Base-by-base conservation (phyloP, 768 basidiomycete genomes). In the Phanerochaete sordida region DNA sequence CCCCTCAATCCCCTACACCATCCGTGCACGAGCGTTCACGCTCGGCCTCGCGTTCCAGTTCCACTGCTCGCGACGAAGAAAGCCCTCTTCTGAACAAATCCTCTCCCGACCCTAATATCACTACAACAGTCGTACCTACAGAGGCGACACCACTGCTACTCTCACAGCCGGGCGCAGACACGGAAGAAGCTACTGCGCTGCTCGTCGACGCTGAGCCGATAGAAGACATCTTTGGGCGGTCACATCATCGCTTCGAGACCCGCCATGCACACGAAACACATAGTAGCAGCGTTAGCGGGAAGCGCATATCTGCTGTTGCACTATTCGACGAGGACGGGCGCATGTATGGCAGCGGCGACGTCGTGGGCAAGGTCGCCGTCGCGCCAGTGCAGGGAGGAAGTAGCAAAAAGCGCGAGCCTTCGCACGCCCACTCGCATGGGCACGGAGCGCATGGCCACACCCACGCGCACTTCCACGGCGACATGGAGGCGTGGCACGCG, bases 221-320 rank as follows among this genome's bases (percentile, higher is more conserved):
- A 21, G 65, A 57, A 47, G 58, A 49, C n/a, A 64, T 70, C 56
- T 71, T 71, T 53, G 59, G 66, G 12, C 60, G 62, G 12, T 65
- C 68, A 9, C 69, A 71, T 51, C 71, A 71, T 44, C 58, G 70
- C 5, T 66, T 70, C 59, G 71, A 72, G 59, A 24, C 56, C 48
- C 67, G 68, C 45, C 44, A 39, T 23, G 28, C 58, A 49, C 71
- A 71, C 51, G 59, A 62, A 0, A 49, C 27, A 13, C 69, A 70
- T 56, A 66, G 67, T 30, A 62, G 55, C 23, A 56, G 53, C 27
- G 51, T 50, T 50, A 62, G 56, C 39, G 61, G 43, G 53, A 56
- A 65, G 62, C 64, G 57, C 43, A 49, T 52, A 13, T 56, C 61
- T 1, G 65, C 64, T 49, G 58, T 60, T 26, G 52, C 49, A 13